A percentile compares a stretch with the other conserved stretches of the same genome.
phyloP scores from a whole-genome alignment of 2,329 filamentous ascomycete genomes.

The Diaporthe ilicicola region DNA sequence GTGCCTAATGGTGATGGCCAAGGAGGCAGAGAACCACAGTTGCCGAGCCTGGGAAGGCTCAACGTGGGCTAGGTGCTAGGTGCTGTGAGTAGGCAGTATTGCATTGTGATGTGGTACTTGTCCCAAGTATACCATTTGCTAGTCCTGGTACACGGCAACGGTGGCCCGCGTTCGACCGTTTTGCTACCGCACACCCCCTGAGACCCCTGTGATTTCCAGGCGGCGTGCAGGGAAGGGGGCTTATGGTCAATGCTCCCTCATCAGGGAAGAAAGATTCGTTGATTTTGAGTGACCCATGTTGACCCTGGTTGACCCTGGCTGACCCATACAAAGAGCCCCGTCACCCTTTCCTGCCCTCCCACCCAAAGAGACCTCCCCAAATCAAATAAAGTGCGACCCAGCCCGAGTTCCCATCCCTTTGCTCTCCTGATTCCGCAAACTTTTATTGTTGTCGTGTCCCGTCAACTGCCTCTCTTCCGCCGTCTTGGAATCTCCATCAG shows the following conservation, averaged over 20 bases:
- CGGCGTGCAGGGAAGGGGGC: constrained; percentile 26
- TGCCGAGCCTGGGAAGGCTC: not conserved
- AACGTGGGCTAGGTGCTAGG: not conserved
- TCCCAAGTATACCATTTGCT: not conserved
- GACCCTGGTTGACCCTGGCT: constrained; percentile 8
- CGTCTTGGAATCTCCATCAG: constrained; percentile 22
- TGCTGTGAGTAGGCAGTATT: not conserved
- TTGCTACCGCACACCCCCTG: constrained; percentile 25
- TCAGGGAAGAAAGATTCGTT: constrained; percentile 28
- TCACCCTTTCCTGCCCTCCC: constrained; percentile 29
- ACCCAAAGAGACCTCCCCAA: constrained; percentile 16
- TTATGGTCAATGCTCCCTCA: constrained; percentile 30
- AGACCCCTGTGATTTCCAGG: constrained; percentile 29
- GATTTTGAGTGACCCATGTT: constrained; percentile 20
- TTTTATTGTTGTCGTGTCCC: constrained; percentile 26
- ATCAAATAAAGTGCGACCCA: constrained; percentile 36
- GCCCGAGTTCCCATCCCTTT: constrained; percentile 32
- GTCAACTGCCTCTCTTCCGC: constrained; percentile 18
- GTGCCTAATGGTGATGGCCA: not conserved
- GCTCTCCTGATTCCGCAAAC: constrained; percentile 31
- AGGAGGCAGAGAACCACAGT: not conserved
- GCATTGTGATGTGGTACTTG: not conserved
- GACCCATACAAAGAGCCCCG: constrained; percentile 28
- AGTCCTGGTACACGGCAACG: not conserved
- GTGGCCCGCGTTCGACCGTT: constrained; percentile 28